Evolutionary conservation across 495 filamentous ascomycete species (phyloP).

Genomic region (Aspergillus sclerotiicarbonarius): DNA sequence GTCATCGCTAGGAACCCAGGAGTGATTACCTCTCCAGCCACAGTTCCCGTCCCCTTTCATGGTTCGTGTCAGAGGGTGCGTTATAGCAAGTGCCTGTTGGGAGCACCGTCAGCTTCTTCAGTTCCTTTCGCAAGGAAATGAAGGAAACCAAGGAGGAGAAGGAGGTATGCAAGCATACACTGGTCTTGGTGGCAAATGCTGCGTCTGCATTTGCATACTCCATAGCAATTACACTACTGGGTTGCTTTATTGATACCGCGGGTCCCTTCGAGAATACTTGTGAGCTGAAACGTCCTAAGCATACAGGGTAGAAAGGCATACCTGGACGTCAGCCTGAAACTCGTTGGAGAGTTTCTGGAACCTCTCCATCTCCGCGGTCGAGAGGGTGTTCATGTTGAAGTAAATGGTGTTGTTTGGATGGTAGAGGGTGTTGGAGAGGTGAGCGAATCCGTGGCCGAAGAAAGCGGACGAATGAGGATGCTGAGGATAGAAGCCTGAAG

Average conservation of each 20-base stretch:
- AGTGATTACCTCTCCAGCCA: conserved; percentile 84
- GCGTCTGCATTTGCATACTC: conserved; percentile 94
- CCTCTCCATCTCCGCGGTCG: conserved; percentile 51
- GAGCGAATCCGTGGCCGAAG: conserved; percentile 24
- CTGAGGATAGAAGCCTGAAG: conserved; percentile 16
- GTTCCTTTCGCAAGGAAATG: background rate
- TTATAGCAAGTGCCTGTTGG: conserved; percentile 70
- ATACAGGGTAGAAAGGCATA: conserved; percentile 32
- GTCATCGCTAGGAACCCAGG: conserved; percentile 20
- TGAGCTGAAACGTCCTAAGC: background rate
- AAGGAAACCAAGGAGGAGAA: background rate
- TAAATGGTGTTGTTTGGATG: conserved; percentile 9
- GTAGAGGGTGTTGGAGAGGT: conserved; percentile 22
- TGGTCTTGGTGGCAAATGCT: conserved; percentile 78
- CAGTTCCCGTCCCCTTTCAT: conserved; percentile 94
- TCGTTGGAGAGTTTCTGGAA: conserved; percentile 56
- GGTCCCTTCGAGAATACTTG: conserved; percentile 58
- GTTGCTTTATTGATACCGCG: conserved; percentile 72
- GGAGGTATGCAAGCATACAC: conserved; percentile 54
- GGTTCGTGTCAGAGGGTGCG: conserved; percentile 82
- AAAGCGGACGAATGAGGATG: conserved; percentile 23
- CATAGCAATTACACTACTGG: conserved; percentile 72
- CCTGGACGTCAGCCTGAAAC: conserved; percentile 66
- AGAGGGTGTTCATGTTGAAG: conserved; percentile 46
- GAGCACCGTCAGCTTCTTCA: conserved; percentile 20